Conservation (phyloP, 805 yeast species). For the Brettanomyces sp. region DNA sequence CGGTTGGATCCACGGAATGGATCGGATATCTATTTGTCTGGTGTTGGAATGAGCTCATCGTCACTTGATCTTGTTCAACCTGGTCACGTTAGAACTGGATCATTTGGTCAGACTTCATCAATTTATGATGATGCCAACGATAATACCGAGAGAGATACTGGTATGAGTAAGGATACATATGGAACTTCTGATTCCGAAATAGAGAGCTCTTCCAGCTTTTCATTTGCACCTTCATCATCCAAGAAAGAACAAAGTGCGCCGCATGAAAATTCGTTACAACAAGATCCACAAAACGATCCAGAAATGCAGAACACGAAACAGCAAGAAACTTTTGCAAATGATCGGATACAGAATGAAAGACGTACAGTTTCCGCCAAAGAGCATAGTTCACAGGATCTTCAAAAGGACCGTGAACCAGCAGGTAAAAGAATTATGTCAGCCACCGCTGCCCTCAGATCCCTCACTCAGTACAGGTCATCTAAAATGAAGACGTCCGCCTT, state of each 20-base stretch:
- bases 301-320: too few relatives aligned
- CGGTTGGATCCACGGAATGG: too few relatives aligned
- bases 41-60: not conserved
- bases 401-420: slow-evolving; percentile 11
- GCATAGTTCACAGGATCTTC: not conserved
- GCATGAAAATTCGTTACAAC: not conserved
- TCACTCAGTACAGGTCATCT: slow-evolving; percentile 29
- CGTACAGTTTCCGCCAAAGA: slow-evolving; percentile 42
- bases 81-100: not conserved
- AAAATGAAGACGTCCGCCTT: slow-evolving; percentile 72
- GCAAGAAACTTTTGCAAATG: too few relatives aligned
- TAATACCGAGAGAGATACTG: not conserved
- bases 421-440: slow-evolving; percentile 33
- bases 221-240: slow-evolving; percentile 15
- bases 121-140: slow-evolving; percentile 33
- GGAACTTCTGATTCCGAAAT: not conserved
- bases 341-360: slow-evolving; percentile 18
- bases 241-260: too few relatives aligned
- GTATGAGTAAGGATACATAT: not conserved
- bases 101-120: slow-evolving; percentile 18
- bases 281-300: too few relatives aligned
- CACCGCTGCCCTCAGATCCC: slow-evolving; percentile 27
- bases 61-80: not conserved
- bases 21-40: not conserved
- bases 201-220: slow-evolving; percentile 22